Conservation (phyloP, 192 early-diverging fungal genomes). For the Entrophospora sp. region DNA sequence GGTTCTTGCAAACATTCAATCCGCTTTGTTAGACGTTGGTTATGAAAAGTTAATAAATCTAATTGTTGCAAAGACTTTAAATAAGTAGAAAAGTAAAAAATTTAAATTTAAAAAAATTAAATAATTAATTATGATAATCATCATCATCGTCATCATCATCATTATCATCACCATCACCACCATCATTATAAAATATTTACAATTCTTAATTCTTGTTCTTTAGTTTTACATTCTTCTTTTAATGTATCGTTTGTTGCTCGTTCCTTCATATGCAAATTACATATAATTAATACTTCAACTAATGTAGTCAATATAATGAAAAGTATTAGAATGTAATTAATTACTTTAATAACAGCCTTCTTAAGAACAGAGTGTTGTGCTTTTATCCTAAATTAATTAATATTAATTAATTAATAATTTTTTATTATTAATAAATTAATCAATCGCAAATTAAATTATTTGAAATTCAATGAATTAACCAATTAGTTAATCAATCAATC, state of each 20-base stretch:
- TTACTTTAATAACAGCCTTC: conserved; percentile 49
- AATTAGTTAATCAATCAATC: too few species aligned
- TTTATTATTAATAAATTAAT: too few species aligned
- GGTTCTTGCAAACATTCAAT: conserved; percentile 46
- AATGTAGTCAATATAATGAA: too few species aligned
- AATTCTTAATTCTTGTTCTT: conserved; percentile 49
- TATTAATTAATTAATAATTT: too few species aligned
- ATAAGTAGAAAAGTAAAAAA: not conserved
- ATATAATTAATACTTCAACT: too few species aligned
- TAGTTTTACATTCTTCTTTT: conserved; percentile 43
- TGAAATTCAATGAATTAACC: too few species aligned
- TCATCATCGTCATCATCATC: too few species aligned
- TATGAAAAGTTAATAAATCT: conserved; percentile 50
- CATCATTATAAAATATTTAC: too few species aligned
- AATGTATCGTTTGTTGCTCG: conserved; percentile 40
- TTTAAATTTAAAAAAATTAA: not conserved
- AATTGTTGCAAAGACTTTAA: conserved; percentile 39
- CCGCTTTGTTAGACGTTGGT: conserved; percentile 49
- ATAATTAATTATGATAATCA: not conserved
- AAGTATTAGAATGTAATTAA: too few species aligned
- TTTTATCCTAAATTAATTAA: conserved; percentile 48
- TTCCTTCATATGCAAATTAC: too few species aligned
- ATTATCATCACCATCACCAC: too few species aligned
- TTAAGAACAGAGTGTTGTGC: conserved; percentile 52
- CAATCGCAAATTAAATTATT: too few species aligned